Conservation (phyloP, 163 green algal genomes). For the Volvox carteri region DNA sequence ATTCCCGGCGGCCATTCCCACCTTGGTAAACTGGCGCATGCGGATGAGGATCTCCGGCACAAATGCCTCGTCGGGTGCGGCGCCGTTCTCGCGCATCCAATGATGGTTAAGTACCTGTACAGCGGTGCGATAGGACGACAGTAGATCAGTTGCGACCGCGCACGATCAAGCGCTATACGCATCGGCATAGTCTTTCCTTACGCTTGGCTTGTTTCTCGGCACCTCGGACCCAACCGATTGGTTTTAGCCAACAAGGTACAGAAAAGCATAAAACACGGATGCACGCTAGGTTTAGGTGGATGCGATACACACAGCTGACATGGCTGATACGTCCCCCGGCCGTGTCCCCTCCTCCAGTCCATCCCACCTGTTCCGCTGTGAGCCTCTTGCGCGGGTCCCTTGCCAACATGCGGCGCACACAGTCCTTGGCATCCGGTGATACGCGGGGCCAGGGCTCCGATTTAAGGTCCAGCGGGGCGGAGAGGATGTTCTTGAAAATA, state of each 20-base stretch:
- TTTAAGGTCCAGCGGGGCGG: constrained; percentile 80
- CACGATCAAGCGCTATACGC: too few relatives aligned
- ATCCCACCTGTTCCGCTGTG: constrained; percentile 88
- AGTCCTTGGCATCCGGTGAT: constrained; percentile 74
- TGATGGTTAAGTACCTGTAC: constrained; percentile 63
- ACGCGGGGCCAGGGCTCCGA: constrained; percentile 85
- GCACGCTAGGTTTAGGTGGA: too few relatives aligned
- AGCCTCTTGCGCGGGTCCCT: constrained; percentile 78
- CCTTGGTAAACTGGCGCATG: constrained; percentile 89
- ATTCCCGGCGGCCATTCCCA: background rate
- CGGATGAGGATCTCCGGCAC: constrained; percentile 92
- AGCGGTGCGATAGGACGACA: background rate
- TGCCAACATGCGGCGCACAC: constrained; percentile 77
- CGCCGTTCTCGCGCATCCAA: constrained; percentile 78
- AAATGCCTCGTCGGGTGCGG: constrained; percentile 83
- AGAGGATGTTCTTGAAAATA: constrained; percentile 56
- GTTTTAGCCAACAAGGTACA: too few relatives aligned
- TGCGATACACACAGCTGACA: too few relatives aligned
- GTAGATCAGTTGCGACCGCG: too few relatives aligned
- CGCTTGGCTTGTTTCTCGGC: too few relatives aligned
- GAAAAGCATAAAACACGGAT: too few relatives aligned
- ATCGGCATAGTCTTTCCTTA: too few relatives aligned
- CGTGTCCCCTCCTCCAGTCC: too few relatives aligned
- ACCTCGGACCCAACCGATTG: too few relatives aligned
- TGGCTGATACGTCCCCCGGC: too few relatives aligned